Base-by-base conservation (phyloP, 2,329 filamentous ascomycete genomes). In the Epichloe sibirici region DNA sequence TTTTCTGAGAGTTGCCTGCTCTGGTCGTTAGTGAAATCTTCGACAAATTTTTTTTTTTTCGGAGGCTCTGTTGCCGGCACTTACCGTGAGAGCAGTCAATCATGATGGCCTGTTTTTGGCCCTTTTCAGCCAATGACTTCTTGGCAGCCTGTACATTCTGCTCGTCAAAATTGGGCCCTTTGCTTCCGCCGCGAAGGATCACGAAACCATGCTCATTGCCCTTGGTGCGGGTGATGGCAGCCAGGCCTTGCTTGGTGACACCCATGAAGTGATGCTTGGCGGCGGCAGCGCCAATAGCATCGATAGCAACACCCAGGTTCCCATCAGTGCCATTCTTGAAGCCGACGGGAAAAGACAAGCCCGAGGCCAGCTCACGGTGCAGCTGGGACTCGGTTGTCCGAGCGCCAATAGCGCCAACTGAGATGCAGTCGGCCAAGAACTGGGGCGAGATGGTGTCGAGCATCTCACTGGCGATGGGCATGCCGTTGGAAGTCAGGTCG, bases 311-410 rank as follows among this genome's bases (percentile, higher is more conserved):
- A 31, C 82, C 83, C 53, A 98, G 75, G 61, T 86, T 89, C 43
- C 93, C 93, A 64, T 98, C 93, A 25, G 93, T 98, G 56, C 93
- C 93, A 71, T 98, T 98, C 82, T 98, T 98, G 85, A 96, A 98
- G 55, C 93, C 93, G 59, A 98, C 90, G 23, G 93, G 93, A 85
- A 96, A 97, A 53, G 88, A 95, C 51, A 97, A 79, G 61, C 93
- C 93, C 31, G 88, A 94, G 5, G 93, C 93, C 57, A 98, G 81
- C 74, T 98, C 93, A 57, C 93, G 86, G 74, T 98, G 93, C 59
- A 97, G 77, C 74, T 98, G 93, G 52, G 87, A 93, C 74, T 98
- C 93, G 48, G 93, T 98, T 44, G 93, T 98, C 59, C 93, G 83
- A 44, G 93, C 93, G 57, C 93, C 93, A 65, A 98, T 95, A 54